Conservation (phyloP, 2,329 filamentous ascomycete genomes). For the Phyllosticta citribraziliensis region DNA sequence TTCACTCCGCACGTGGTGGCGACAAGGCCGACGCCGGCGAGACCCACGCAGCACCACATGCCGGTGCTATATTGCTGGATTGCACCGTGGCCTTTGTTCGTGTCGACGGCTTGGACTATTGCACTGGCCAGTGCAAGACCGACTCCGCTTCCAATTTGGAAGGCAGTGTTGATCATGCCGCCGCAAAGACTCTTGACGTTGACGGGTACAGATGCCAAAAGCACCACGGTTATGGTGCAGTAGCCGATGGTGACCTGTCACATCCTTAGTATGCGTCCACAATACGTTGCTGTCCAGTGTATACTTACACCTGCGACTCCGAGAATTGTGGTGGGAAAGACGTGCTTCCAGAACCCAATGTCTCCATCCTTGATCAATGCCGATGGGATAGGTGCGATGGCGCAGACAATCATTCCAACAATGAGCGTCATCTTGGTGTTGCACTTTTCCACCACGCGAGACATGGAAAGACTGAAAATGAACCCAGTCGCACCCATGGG, state of each 20-base stretch:
- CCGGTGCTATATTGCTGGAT: constrained; percentile 31
- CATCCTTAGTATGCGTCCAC: neutral
- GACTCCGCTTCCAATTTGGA: constrained; percentile 34
- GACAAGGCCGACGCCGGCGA: constrained; percentile 29
- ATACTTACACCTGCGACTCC: constrained; percentile 26
- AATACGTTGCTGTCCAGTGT: neutral
- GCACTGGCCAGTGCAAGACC: constrained; percentile 32
- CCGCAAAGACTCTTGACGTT: constrained; percentile 33
- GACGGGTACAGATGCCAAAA: constrained; percentile 31
- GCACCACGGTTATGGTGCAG: constrained; percentile 33
- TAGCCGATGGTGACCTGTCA: constrained; percentile 29
- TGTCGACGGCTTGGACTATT: constrained; percentile 30
- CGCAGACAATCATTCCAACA: constrained; percentile 25
- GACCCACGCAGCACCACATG: constrained; percentile 33
- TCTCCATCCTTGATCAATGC: constrained; percentile 15
- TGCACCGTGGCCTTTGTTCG: constrained; percentile 23
- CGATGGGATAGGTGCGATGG: constrained; percentile 29
- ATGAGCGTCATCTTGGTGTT: constrained; percentile 30
- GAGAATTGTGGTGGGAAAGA: constrained; percentile 30
- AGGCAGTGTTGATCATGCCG: constrained; percentile 36
- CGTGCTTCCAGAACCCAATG: constrained; percentile 27
- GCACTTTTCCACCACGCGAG: constrained; percentile 24
- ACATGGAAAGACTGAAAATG: constrained; percentile 16
- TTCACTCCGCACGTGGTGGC: constrained; percentile 15
- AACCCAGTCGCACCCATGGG: constrained; percentile 34